Evolutionary conservation across 1,284 basidiomycete genomes (phyloP), one percentile per base, ranked within the genome.

Genomic region (Meira miltonrushii): DNA sequence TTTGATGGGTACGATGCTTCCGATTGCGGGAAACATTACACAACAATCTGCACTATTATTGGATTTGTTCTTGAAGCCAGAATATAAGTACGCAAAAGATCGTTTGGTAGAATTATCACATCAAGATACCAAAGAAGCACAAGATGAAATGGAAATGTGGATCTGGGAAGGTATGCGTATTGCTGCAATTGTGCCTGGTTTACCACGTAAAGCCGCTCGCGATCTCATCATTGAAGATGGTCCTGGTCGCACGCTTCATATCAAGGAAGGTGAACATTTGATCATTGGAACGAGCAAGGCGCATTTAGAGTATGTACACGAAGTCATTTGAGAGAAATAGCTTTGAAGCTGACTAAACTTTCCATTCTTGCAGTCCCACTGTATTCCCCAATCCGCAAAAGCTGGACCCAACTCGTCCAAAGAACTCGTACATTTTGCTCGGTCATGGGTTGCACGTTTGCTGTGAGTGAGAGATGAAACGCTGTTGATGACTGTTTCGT

Each of bases 361-460:
- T 33, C 8, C 28, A 4, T 33, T 33, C 28, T 33, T 3, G 28
- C 28, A 33, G 28, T 84, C 81, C 78, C 21, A 75, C 79, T 11
- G 78, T 82, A 10, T 87, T 85, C 79, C 71, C 82, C 2, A 75
- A 84, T 33, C 82, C 88, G 1, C 59, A 69, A 1, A 59, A 65
- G 2, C 80, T 87, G 11, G 80, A 86, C 61, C 71, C 82, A 15
- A 55, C 28, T 33, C 13, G 41, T 79, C 82, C 59, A 82, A 43
- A 19, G 13, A 39, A 60, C 37, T 12, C 17, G 19, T 84, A 85
- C 61, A 73, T 88, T 19, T 78, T 81, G 38, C 54, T 74, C 33
- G 81, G 82, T 9, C 86, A 87, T 66, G 82, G 84, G 17, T 78
- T 82, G 1, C 83, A 84, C 71, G 81, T 80, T 80, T 83, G 66